Conservation (phyloP, 352 stramenopile genomes). For the Pseudoperonospora humuli region DNA sequence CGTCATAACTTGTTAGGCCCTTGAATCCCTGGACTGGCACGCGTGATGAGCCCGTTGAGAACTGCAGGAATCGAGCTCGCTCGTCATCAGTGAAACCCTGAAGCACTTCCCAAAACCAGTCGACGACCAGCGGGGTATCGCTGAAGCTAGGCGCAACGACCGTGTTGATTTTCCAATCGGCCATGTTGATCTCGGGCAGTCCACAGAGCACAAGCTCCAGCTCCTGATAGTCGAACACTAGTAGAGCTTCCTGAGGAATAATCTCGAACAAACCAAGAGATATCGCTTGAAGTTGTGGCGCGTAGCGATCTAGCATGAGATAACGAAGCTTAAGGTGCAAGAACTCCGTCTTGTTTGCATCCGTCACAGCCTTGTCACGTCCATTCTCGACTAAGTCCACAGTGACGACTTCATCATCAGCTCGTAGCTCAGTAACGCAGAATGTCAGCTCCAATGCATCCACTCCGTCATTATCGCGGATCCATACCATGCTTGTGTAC, state of each 20-base stretch:
- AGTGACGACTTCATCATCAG: slow-evolving; percentile 44
- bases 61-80: slow-evolving; percentile 77
- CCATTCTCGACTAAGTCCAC: slow-evolving; percentile 57
- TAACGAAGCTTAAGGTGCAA: slow-evolving; percentile 92
- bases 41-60: slow-evolving; percentile 75
- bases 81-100: slow-evolving; percentile 55
- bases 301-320: slow-evolving; percentile 90
- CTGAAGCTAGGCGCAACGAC: slow-evolving; percentile 41
- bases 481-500: slow-evolving; percentile 71
- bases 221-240: slow-evolving; percentile 98
- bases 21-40: slow-evolving; percentile 84
- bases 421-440: slow-evolving; percentile 56
- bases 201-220: slow-evolving; percentile 84
- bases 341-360: slow-evolving; percentile 95
- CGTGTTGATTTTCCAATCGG: slow-evolving; percentile 84
- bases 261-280: slow-evolving; percentile 94
- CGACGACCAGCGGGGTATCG: slow-evolving; percentile 32
- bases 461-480: slow-evolving; percentile 57
- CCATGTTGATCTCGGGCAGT: slow-evolving; percentile 82
- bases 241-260: slow-evolving; percentile 92
- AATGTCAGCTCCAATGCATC: slow-evolving; percentile 70
- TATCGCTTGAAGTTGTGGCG: slow-evolving; percentile 84
- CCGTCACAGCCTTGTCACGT: slow-evolving; percentile 79
- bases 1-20: slow-evolving; percentile 75
- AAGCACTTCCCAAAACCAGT: slow-evolving; percentile 79